Base-by-base conservation (phyloP, 345 rosid genomes). In the Ceriops zippeliana region DNA sequence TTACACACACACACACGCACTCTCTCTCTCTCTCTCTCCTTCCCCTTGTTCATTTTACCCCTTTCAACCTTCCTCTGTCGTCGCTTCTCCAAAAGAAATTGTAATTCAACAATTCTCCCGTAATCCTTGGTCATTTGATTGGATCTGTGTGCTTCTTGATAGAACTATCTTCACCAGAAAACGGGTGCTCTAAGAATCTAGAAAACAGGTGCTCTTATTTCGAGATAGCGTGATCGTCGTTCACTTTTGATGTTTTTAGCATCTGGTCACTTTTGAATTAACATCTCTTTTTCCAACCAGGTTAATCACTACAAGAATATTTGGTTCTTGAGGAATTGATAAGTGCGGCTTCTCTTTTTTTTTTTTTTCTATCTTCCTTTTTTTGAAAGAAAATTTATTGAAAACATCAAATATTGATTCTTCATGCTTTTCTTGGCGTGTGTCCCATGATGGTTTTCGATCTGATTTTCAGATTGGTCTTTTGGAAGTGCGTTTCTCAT, bases 101-200 rank as follows among this genome's bases (percentile, higher is more conserved):
- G 22, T 37, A 24, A 52, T 26, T 9, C 13, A 32, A 21, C 35
- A 46, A 27, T 54, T 59, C 60, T 79, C 62, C 53, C 31, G 17
- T 24, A 47, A 57, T 76, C 70, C 42, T 62, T 62, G 2, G 17
- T 57, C 42, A 58, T 67, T 67, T 70, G 82, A 83, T 85, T 85
- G 86, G 90, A 87, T 89, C 97, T 86, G 86, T 80, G 72, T 58
- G 70, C 68, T 75, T 51, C 59, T 16, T 35, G 68, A 37, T 37
- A n/a, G 73, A 68, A 53, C 75, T 71, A 6, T 62, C 73, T 21
- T 64, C 74, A 21, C 64, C 83, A 71, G 46, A 66, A 32, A 24
- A 47, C 58, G 80, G 88, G 90, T 82, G 63, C 52, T 61, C 51
- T 63, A 34, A 34, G 37, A 34, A 7, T 9, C 37, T 7, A 34